Evolutionary conservation across 106 monocot species (phyloP), one percentile per base, ranked within the genome.

Genomic region (Narthecium ossifragum): DNA sequence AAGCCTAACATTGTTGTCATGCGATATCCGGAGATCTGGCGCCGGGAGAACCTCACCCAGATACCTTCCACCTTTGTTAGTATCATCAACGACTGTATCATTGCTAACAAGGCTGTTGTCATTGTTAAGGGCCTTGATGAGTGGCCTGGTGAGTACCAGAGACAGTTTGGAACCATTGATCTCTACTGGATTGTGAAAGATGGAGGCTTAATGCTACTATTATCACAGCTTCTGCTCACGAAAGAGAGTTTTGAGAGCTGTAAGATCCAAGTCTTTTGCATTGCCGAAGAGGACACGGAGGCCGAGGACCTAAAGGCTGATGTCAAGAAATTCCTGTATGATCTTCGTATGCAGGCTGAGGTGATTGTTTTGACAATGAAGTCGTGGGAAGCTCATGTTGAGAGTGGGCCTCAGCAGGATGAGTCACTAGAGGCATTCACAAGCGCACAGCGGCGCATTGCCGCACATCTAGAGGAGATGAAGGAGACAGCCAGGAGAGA

Each of bases 101-200:
- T 85, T 24, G 96, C 96, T 23, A 98, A 98, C 68, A 91, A 98
- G 66, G 96, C 96, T 0, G 96, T 98, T 21, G 96, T 98, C 1
- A 90, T 90, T 20, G 81, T 98, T 14, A 98, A 98, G 67, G 96
- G 96, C 24, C 87, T 98, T 10, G 96, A 91, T 57, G 96, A 98
- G 61, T 98, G 96, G 96, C 96, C 90, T 6, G 85, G 85, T 21
- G 96, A 98, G 71, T 98, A 98, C 62, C 96, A 98, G 52, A 77
- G 69, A 55, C 90, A 98, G 57, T 90, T 81, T 32, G 96, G 96
- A 40, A 98, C 96, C 0, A 98, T 98, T 30, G 96, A 98, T 37
- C 80, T 98, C 6, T 98, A 98, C 32, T 98, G 96, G 96, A 98
- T 98, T 20, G 96, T 98, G n/a, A 80, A 80, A 60, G 96, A 98